These are phyloP conservation scores for Boletales sp. DNA, from an alignment of 768 basidiomycete genomes.

Conservation along the genomic window DNA sequence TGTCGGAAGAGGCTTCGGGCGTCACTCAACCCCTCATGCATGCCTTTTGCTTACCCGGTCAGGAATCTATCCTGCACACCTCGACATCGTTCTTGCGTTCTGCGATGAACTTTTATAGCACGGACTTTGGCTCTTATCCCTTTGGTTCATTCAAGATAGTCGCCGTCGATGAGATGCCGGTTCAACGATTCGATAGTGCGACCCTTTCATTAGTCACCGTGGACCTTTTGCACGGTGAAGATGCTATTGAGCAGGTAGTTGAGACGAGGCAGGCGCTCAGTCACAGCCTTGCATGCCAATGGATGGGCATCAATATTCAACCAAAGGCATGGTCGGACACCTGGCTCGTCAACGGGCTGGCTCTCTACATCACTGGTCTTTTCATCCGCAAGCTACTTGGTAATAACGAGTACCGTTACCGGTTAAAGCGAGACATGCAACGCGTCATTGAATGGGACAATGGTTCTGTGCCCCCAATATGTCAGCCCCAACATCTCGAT, in stretches of 20 bases:
- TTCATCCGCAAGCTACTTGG: slow-evolving; percentile 87
- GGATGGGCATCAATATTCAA: slow-evolving; percentile 95
- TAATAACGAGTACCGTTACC: slow-evolving; percentile 95
- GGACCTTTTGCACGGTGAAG: slow-evolving; percentile 82
- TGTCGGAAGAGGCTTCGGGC: slow-evolving; percentile 57
- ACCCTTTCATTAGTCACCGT: slow-evolving; percentile 75
- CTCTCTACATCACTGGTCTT: slow-evolving; percentile 84
- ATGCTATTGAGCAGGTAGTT: slow-evolving; percentile 89
- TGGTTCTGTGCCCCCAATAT: slow-evolving; percentile 88
- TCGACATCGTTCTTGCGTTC: slow-evolving; percentile 77
- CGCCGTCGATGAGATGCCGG: slow-evolving; percentile 86
- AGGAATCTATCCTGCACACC: slow-evolving; percentile 64
- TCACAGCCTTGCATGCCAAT: slow-evolving; percentile 91
- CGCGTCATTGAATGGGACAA: slow-evolving; percentile 85
- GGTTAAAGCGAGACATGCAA: slow-evolving; percentile 94
- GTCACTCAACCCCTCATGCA: slow-evolving; percentile 75
- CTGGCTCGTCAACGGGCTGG: slow-evolving; percentile 96
- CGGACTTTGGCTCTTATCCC: slow-evolving; percentile 94
- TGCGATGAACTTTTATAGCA: slow-evolving; percentile 89
- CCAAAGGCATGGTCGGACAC: slow-evolving; percentile 90
- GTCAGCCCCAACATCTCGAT: slow-evolving; percentile 80
- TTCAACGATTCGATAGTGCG: slow-evolving; percentile 80
- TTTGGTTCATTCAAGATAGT: slow-evolving; percentile 93
- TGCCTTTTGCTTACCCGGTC: slow-evolving; percentile 90
- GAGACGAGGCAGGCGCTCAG: slow-evolving; percentile 84